A percentile compares a stretch with the other conserved stretches of the same genome.
Conservation (phyloP, 2,329 filamentous ascomycete genomes). For the Colletotrichum sp. region DNA sequence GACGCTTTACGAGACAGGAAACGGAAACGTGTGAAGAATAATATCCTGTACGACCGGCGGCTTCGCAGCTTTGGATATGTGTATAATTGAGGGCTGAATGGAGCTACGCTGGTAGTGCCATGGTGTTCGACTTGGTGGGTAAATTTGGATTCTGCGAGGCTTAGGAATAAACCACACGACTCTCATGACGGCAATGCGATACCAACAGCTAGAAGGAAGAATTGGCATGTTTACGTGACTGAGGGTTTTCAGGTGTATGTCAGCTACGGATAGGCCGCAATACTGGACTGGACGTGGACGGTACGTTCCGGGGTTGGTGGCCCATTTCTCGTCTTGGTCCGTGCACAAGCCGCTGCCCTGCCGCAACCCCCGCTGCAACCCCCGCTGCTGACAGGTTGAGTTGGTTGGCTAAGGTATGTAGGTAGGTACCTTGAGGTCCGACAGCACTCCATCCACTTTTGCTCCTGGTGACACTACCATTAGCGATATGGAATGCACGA, state of each 20-base stretch:
- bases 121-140: neutral
- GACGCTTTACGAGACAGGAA: neutral
- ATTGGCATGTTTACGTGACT: neutral
- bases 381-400: neutral
- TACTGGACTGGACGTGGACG: neutral
- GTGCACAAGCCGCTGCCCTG: slow-evolving; percentile 14
- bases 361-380: neutral
- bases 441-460: neutral
- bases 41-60: neutral
- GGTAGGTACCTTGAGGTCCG: neutral
- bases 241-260: neutral
- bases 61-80: neutral
- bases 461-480: neutral
- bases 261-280: neutral
- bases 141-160: neutral
- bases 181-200: neutral
- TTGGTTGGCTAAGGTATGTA: neutral
- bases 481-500: neutral
- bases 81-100: neutral
- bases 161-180: neutral
- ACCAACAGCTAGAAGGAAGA: neutral
- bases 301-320: neutral
- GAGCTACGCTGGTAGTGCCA: neutral
- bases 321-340: neutral
- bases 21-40: neutral